Evolutionary conservation across 2,329 filamentous ascomycete genomes (phyloP).

Genomic region (Graphilbum fragrans): DNA sequence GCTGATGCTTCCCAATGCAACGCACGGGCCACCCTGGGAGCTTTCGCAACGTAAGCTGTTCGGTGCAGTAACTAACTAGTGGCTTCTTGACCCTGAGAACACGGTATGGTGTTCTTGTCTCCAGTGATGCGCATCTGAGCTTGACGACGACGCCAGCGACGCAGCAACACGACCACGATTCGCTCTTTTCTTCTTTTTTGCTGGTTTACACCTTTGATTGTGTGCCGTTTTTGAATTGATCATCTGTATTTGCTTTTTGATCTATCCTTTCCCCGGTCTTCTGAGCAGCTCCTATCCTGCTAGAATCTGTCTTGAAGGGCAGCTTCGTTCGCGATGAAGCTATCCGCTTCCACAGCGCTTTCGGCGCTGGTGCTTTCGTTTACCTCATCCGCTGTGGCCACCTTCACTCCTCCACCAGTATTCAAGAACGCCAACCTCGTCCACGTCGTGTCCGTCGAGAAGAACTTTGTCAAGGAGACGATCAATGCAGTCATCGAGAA

Average conservation of each 20-base stretch:
- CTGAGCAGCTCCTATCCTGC: too few species aligned
- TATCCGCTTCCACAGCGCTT: constrained; percentile 31
- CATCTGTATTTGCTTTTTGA: too few species aligned
- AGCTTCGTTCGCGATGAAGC: constrained; percentile 27
- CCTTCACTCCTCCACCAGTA: constrained; percentile 64
- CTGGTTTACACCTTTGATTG: neutral
- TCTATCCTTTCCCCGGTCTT: too few species aligned
- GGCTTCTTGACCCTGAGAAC: constrained; percentile 12
- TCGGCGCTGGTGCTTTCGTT: constrained; percentile 48
- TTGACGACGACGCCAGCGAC: constrained; percentile 1
- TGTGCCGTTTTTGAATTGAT: neutral
- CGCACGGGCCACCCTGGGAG: constrained; percentile 7
- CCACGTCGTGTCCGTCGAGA: constrained; percentile 82
- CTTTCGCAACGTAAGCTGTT: constrained; percentile 24
- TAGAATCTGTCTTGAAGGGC: too few species aligned
- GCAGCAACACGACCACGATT: too few species aligned
- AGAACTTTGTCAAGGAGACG: constrained; percentile 78
- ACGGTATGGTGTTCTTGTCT: constrained; percentile 17
- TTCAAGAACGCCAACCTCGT: constrained; percentile 93
- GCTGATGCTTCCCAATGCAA: constrained; percentile 4
- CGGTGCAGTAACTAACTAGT: constrained; percentile 9
- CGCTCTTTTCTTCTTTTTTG: neutral
- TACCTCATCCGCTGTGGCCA: constrained; percentile 29
- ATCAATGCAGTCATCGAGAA: constrained; percentile 96
- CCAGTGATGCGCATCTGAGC: constrained; percentile 1